Evolutionary conservation across 192 early-diverging fungal genomes (phyloP).

Genomic region (Coemansia sp.): DNA sequence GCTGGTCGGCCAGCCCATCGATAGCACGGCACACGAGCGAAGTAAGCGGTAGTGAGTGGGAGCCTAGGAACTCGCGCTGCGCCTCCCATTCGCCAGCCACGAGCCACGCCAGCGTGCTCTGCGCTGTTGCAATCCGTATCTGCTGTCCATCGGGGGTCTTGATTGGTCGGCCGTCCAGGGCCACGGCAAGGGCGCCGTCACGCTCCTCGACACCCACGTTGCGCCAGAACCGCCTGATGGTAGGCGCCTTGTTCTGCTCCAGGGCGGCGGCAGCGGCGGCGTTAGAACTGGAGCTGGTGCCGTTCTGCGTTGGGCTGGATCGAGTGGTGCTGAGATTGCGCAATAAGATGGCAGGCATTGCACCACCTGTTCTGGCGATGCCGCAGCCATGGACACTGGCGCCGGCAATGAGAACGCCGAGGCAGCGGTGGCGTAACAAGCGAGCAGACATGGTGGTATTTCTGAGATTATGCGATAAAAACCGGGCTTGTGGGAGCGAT

Average conservation of each 20-base stretch:
- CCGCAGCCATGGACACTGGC: neutral
- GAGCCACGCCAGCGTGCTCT: slow-evolving; percentile 72
- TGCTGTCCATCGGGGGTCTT: slow-evolving; percentile 79
- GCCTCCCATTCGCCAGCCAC: slow-evolving; percentile 94
- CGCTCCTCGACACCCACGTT: slow-evolving; percentile 36
- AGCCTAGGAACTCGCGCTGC: slow-evolving; percentile 74
- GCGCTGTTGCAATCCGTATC: slow-evolving; percentile 60
- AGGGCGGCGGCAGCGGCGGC: neutral
- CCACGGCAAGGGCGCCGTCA: slow-evolving; percentile 55
- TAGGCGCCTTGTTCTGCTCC: slow-evolving; percentile 31
- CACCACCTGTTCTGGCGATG: neutral
- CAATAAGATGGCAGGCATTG: neutral
- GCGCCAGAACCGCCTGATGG: slow-evolving; percentile 49
- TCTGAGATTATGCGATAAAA: neutral
- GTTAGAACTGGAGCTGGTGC: neutral
- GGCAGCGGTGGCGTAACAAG: neutral
- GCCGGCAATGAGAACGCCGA: slow-evolving; percentile 1
- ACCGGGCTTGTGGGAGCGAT: neutral
- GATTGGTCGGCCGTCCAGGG: slow-evolving; percentile 76
- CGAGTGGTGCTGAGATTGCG: slow-evolving; percentile 17
- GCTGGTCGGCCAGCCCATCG: slow-evolving; percentile 65
- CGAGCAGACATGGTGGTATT: neutral
- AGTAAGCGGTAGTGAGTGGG: slow-evolving; percentile 88
- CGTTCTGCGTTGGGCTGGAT: neutral
- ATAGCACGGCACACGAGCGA: slow-evolving; percentile 85